These are phyloP conservation scores for Erigeron philadelphicus DNA, from an alignment of 140 eudicot genomes.

Conservation along the genomic window DNA sequence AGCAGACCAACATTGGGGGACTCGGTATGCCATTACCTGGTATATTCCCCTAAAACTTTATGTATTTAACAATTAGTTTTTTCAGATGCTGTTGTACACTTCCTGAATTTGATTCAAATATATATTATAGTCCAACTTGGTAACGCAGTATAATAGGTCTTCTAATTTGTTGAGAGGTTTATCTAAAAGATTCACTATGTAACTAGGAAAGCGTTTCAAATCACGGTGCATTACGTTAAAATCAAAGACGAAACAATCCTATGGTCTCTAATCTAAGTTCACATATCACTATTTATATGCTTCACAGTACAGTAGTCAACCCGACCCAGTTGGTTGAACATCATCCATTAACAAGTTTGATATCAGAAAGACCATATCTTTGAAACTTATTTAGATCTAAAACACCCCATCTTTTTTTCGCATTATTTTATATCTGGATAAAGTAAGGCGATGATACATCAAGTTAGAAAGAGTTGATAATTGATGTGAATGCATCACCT, in stretches of 20 bases:
- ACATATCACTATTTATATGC: not conserved
- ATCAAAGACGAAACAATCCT: not conserved
- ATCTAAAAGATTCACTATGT: no score
- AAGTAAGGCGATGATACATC: no score
- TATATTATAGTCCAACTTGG: not conserved
- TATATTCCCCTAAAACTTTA: constrained; percentile 19
- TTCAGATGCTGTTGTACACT: not conserved
- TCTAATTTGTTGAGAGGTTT: no score
- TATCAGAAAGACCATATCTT: not conserved
- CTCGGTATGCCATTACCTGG: constrained; percentile 67
- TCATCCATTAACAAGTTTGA: not conserved
- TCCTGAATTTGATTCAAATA: not conserved
- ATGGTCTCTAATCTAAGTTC: not conserved
- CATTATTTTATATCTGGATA: no score
- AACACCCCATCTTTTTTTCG: no score
- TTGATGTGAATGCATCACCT: not conserved
- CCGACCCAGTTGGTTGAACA: not conserved
- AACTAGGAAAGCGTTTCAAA: no score
- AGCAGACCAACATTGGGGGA: constrained; percentile 48
- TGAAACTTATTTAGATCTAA: not conserved
- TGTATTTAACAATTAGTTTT: not conserved
- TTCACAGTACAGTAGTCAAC: not conserved
- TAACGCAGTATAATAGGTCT: not conserved
- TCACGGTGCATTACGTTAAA: not conserved
- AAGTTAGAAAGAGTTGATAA: not conserved